These are phyloP conservation scores for Monosporascus sp. DNA, from an alignment of 2,329 filamentous ascomycete species.

Conservation along the genomic window DNA sequence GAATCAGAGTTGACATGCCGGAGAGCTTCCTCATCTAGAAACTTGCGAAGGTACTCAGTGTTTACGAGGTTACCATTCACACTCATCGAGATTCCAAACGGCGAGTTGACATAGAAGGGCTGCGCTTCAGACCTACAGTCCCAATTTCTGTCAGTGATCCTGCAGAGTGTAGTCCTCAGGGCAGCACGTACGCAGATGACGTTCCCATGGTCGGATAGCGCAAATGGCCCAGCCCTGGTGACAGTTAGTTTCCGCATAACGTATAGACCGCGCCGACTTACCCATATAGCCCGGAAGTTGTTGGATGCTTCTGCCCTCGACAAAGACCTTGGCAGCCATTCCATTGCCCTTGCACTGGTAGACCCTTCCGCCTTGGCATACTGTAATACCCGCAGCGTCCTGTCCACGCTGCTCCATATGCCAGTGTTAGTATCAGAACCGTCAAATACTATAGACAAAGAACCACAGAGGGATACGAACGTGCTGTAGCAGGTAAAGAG, in stretches of 20 bases:
- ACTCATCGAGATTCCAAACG: slow-evolving; percentile 66
- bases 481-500: slow-evolving; percentile 52
- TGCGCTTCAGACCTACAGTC: slow-evolving; percentile 60
- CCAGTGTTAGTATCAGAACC: slow-evolving; percentile 46
- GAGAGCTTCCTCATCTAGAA: slow-evolving; percentile 28
- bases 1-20: slow-evolving; percentile 45
- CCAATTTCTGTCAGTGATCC: not conserved
- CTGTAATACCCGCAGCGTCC: slow-evolving; percentile 38
- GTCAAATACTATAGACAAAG: slow-evolving; percentile 44
- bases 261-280: not conserved
- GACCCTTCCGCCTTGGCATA: slow-evolving; percentile 66
- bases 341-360: slow-evolving; percentile 76
- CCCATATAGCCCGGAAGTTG: slow-evolving; percentile 74
- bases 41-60: slow-evolving; percentile 57
- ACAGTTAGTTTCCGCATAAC: not conserved
- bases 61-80: slow-evolving; percentile 76
- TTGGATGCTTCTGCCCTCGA: slow-evolving; percentile 60
- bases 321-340: slow-evolving; percentile 69
- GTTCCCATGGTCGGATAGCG: slow-evolving; percentile 73
- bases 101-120: slow-evolving; percentile 71
- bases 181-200: slow-evolving; percentile 39
- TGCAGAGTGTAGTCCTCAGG: not conserved
- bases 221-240: slow-evolving; percentile 52
- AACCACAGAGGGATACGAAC: slow-evolving; percentile 35
- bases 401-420: not conserved